phyloP scores from a whole-genome alignment of 2,329 filamentous ascomycete genomes.

The Bipolaris cookei region DNA sequence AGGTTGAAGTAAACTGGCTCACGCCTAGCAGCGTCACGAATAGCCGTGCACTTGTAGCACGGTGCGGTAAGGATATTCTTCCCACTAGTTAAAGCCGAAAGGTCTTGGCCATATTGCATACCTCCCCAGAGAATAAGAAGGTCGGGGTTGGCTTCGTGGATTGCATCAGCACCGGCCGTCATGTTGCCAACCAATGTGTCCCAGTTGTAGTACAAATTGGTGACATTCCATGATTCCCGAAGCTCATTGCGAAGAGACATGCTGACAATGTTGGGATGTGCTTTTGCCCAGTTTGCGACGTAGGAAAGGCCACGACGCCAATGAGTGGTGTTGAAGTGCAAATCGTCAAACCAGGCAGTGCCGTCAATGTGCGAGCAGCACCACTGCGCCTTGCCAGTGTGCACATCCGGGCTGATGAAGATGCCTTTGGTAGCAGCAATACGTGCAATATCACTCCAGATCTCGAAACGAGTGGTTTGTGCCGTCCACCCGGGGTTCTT shows the following conservation, averaged over 20 bases:
- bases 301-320: conserved; percentile 62
- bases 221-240: conserved; percentile 44
- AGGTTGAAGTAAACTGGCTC: conserved; percentile 57
- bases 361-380: conserved; percentile 55
- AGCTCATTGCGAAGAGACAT: conserved; percentile 66
- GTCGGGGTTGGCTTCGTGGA: conserved; percentile 61
- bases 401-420: conserved; percentile 43
- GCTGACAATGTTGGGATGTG: conserved; percentile 60
- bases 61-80: conserved; percentile 48
- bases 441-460: conserved; percentile 41
- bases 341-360: conserved; percentile 64
- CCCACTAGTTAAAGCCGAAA: conserved; percentile 51
- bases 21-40: conserved; percentile 52
- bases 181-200: conserved; percentile 51
- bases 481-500: conserved; percentile 49
- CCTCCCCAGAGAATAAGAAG: conserved; percentile 63
- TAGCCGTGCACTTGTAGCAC: conserved; percentile 51
- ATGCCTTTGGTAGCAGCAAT: conserved; percentile 39
- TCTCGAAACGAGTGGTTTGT: conserved; percentile 50
- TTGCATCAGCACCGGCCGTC: conserved; percentile 55
- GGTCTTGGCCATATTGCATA: conserved; percentile 61
- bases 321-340: conserved; percentile 61
- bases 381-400: conserved; percentile 43
- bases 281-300: conserved; percentile 59
- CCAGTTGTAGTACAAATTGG: conserved; percentile 41